Conservation (phyloP, 2,329 filamentous ascomycete genomes). For the Fusarium sp. region DNA sequence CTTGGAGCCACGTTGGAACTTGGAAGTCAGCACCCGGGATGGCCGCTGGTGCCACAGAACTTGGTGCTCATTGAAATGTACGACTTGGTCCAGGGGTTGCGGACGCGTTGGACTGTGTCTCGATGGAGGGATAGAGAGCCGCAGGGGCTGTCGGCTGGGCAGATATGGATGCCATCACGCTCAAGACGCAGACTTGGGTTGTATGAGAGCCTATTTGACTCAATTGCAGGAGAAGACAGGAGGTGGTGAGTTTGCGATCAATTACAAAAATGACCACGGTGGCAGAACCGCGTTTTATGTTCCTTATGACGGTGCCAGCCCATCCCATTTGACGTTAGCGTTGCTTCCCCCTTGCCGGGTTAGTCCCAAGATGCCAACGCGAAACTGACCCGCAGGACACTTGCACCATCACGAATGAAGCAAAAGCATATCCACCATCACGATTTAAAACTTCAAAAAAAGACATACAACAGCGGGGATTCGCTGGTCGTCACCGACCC, state of each 20-base stretch:
- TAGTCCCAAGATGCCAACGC: neutral
- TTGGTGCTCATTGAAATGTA: neutral
- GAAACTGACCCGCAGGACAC: neutral
- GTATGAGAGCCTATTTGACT: rapidly evolving
- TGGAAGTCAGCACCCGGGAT: neutral
- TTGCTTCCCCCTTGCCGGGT: too few species aligned
- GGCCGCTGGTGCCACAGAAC: rapidly evolving
- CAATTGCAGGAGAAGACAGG: neutral
- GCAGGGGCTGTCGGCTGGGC: too few species aligned
- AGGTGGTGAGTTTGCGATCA: neutral
- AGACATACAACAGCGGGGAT: neutral
- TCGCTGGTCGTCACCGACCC: neutral
- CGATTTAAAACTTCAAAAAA: neutral
- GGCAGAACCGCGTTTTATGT: neutral
- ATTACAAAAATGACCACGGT: neutral
- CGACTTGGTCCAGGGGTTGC: neutral
- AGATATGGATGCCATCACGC: neutral
- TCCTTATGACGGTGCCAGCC: neutral
- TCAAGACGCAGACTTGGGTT: neutral
- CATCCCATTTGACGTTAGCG: neutral
- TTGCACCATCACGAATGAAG: neutral
- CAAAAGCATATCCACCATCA: neutral
- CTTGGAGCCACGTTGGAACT: neutral
- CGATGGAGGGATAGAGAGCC: neutral
- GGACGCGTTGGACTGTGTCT: neutral